Evolutionary conservation across 164 flowering plant genomes (phyloP), one percentile per base, ranked within the genome.

Genomic region (Cinnamomum chago): DNA sequence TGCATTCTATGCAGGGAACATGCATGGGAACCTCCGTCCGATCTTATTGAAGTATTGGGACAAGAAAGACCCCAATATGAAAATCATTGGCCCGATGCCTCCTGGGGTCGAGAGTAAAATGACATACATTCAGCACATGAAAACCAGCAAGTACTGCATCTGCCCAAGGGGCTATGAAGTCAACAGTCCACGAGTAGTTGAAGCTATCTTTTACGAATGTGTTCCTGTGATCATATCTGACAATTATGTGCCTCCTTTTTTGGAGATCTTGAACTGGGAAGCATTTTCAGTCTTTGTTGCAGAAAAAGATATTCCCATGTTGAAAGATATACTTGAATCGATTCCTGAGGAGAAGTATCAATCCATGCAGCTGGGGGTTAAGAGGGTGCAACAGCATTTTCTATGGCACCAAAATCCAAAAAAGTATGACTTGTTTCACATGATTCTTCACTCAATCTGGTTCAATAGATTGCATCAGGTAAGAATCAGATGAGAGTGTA

Each of bases 391-490:
- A 66, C 75, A 80, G 55, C 83, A 83, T 75, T 85, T 85, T 72
- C 76, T 83, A 55, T 85, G 88, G 88, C 84, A 85, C 72, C 72
- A 71, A 52, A 66, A 73, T 52, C 86, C 88, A 5, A 70, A 72
- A 67, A 85, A 80, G 82, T 83, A 83, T 72, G 87, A 85, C 69
- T 66, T 85, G 35, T 81, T 85, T 80, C 88, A 85, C 70, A 85
- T 85, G 88, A 80, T 73, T 70, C 86, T 85, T 79, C 88, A 83
- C 67, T 83, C 88, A 7, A 64, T 85, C 75, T 83, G 88, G 88
- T 77, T 72, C 72, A 83, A 76, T 72, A 78, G 83, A 70, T 50
- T 85, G 35, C 70, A 77, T 67, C 83, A 72, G 47, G 40, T 67
- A 67, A 3, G 22, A 67, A 33, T 67, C 50, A 33, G 50, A 67